Base-by-base conservation (phyloP, 768 basidiomycete genomes). In the Gautieria morchelliformis region DNA sequence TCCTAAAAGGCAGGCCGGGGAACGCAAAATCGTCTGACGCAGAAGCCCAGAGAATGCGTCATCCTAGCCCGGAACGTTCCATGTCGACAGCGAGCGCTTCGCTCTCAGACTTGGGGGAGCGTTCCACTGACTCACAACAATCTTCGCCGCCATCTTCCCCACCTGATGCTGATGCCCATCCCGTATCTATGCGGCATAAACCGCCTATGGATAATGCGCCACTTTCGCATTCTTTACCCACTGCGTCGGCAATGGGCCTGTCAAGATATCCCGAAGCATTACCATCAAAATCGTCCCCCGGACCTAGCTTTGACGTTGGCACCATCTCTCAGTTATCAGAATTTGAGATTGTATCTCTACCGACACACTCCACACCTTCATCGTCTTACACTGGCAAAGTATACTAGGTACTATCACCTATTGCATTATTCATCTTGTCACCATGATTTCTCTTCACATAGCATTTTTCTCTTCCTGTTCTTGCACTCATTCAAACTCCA, bases 21-120 rank as follows among this genome's bases (percentile, higher is more conserved):
- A 49, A 47, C 42, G 44, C 56, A 27, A 49, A 47, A 33, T 45
- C 56, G 19, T 39, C 56, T 6, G 56, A 57, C 35, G 56, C 48
- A 27, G 56, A 57, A 11, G 20, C 39, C 12, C 56, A 46, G 30
- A 33, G 37, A 33, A 47, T 20, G 30, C 46, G 33, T 24, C 45
- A 27, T 19, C 56, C 30, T 11, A 37, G 35, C n/a, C 46, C 27
- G 15, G 32, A 37, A 17, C 45, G 56, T 20, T 49, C 56, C 20
- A 14, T 35, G 27, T 33, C 46, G 40, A 39, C 35, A 12, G 37
- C 56, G 6, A 57, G 56, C 33, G 53, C 45, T 9, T 44, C 40
- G 7, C 30, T 49, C 8, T 57, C 56, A 15, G 56, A 24, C 39
- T 24, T 35, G 17, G 53, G 33, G 10, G 52, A 55, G 48, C 48